Evolutionary conservation across 2,329 filamentous ascomycete genomes (phyloP).

Genomic region (Sporothrix mexicana): DNA sequence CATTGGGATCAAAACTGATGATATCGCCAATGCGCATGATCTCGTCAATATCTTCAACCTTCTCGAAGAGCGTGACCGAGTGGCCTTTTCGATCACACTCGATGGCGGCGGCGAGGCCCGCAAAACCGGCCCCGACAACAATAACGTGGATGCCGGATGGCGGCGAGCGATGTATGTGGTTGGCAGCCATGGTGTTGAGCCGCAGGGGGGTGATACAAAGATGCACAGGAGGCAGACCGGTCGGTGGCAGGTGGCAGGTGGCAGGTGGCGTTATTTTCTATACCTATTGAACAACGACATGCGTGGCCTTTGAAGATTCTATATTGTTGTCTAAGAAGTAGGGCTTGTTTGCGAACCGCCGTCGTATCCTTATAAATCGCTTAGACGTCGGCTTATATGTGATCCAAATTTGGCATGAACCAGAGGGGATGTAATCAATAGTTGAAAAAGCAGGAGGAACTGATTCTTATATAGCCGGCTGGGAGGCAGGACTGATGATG

Average conservation of each 20-base stretch:
- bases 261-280: too few species aligned
- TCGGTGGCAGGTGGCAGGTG: too few species aligned
- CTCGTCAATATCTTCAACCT: slow-evolving; percentile 46
- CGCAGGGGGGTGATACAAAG: too few species aligned
- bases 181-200: neutral
- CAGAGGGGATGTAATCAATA: neutral
- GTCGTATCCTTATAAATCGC: neutral
- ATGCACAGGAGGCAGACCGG: too few species aligned
- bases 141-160: slow-evolving; percentile 54
- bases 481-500: neutral
- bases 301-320: neutral
- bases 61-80: slow-evolving; percentile 52
- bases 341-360: neutral
- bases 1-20: slow-evolving; percentile 62
- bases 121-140: slow-evolving; percentile 61
- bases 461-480: too few species aligned
- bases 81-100: slow-evolving; percentile 64
- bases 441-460: neutral
- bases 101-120: slow-evolving; percentile 64
- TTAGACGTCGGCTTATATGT: too few species aligned
- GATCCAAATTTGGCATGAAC: neutral
- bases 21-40: slow-evolving; percentile 54
- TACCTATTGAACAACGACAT: neutral
- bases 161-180: slow-evolving; percentile 40
- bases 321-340: neutral